Percentiles rank a stretch among this genome's conserved stretches.
phyloP scores from a whole-genome alignment of 768 basidiomycete genomes.

The Hemileccinum impolitum region DNA sequence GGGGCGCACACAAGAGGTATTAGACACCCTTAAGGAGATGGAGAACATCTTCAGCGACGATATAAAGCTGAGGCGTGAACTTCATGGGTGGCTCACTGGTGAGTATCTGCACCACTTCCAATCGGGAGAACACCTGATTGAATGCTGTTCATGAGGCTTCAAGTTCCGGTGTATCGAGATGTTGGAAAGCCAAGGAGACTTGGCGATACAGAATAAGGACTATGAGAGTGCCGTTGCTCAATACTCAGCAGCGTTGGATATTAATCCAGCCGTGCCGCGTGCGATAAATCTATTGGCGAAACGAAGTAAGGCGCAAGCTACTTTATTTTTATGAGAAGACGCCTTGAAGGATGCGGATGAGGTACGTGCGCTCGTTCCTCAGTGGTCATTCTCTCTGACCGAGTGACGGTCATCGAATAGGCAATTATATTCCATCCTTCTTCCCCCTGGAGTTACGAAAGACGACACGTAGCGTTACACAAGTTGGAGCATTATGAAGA shows the following conservation, averaged over 20 bases:
- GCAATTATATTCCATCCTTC: constrained; percentile 7
- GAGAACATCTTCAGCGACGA: constrained; percentile 8
- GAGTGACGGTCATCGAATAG: background rate
- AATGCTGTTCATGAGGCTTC: background rate
- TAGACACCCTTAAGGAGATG: constrained; percentile 1
- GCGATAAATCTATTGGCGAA: constrained; percentile 7
- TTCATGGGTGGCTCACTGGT: constrained; percentile 11
- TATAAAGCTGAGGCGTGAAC: constrained; percentile 1
- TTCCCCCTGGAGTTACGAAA: constrained; percentile 16
- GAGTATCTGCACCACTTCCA: background rate
- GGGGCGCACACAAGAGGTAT: background rate
- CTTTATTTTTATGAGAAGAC: constrained; percentile 6
- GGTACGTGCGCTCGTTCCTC: background rate
- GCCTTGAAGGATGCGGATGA: constrained; percentile 17
- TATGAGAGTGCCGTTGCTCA: constrained; percentile 2
- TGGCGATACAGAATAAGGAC: background rate
- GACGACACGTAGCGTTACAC: constrained; percentile 12
- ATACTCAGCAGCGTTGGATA: constrained; percentile 14
- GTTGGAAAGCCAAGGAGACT: constrained; percentile 10
- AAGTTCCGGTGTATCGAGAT: constrained; percentile 5
- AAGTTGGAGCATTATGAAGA: constrained; percentile 8
- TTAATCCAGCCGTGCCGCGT: background rate
- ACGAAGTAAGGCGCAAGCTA: constrained; percentile 9
- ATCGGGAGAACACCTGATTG: background rate
- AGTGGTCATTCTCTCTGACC: background rate